Evolutionary conservation across 2,329 filamentous ascomycete genomes (phyloP).

Genomic region (Podosphaera xanthii): DNA sequence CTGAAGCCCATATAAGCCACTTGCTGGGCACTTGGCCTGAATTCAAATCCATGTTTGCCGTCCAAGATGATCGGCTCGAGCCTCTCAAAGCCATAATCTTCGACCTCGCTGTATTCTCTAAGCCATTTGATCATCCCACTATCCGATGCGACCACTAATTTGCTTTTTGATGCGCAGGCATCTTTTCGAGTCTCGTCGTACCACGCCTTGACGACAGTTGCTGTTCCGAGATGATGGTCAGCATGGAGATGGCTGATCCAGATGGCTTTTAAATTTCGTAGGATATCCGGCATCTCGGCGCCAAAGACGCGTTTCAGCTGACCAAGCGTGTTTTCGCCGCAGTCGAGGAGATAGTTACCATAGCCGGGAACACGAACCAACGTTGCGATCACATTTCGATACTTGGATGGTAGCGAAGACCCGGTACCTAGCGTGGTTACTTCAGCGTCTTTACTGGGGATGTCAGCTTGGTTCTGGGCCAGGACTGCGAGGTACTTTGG

Average conservation of each 20-base stretch:
- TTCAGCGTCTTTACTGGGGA: constrained; percentile 56
- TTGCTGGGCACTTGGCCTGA: not conserved
- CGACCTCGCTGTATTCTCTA: constrained; percentile 53
- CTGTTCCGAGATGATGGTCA: constrained; percentile 77
- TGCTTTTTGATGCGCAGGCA: constrained; percentile 18
- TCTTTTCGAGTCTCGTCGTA: constrained; percentile 27
- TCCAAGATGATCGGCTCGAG: constrained; percentile 9
- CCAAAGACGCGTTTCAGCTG: constrained; percentile 58
- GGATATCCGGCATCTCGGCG: constrained; percentile 41
- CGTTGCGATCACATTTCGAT: constrained; percentile 84
- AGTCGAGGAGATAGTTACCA: constrained; percentile 80
- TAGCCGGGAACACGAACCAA: constrained; percentile 61
- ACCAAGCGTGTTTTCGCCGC: constrained; percentile 77
- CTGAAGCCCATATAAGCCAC: constrained; percentile 28
- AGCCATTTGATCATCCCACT: constrained; percentile 53
- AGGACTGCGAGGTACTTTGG: constrained; percentile 26
- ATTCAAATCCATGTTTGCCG: not conserved
- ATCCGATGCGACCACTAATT: constrained; percentile 47
- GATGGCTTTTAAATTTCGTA: constrained; percentile 59
- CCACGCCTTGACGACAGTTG: constrained; percentile 67
- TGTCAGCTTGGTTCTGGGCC: constrained; percentile 31
- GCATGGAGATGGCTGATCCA: constrained; percentile 94
- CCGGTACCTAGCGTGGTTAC: constrained; percentile 79
- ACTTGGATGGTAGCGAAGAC: constrained; percentile 73
- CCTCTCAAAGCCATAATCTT: constrained; percentile 49